These are phyloP conservation scores for Exophiala viscosa DNA, from an alignment of 2,329 filamentous ascomycete species.

Conservation along the genomic window DNA sequence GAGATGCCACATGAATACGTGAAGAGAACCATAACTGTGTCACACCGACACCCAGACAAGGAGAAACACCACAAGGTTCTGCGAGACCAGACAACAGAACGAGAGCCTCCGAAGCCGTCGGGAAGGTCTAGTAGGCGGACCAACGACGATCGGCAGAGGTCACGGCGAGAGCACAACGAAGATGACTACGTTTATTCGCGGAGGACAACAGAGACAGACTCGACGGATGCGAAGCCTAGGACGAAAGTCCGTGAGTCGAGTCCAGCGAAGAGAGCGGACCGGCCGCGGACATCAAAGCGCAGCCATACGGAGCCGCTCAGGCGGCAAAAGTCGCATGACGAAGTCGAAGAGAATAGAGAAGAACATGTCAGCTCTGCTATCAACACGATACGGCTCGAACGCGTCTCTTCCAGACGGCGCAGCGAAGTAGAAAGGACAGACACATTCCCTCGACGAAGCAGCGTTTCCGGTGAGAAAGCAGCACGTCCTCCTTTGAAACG, in stretches of 20 bases:
- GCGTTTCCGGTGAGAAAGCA: conserved; percentile 3
- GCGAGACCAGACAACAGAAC: neutral
- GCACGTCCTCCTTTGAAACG: conserved; percentile 16
- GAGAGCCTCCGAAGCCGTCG: neutral
- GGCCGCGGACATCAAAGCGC: conserved; percentile 12
- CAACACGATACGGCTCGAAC: neutral
- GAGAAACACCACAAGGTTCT: conserved; percentile 6
- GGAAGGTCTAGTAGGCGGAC: conserved; percentile 8
- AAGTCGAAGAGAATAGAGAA: conserved; percentile 9
- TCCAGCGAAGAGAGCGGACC: conserved; percentile 3
- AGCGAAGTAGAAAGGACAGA: neutral
- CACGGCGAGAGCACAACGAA: conserved; percentile 11
- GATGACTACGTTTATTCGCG: conserved; percentile 20
- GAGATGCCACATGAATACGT: conserved; percentile 29
- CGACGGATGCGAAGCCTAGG: neutral
- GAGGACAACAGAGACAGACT: neutral
- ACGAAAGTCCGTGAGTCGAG: neutral
- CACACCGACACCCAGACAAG: conserved; percentile 10
- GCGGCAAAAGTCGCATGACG: neutral
- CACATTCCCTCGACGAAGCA: conserved; percentile 1
- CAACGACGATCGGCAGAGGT: neutral
- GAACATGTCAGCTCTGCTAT: no score
- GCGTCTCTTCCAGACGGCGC: neutral
- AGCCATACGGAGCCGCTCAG: conserved; percentile 19
- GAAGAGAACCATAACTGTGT: conserved; percentile 14